Evolutionary conservation across 2,329 filamentous ascomycete genomes (phyloP), one percentile per base, ranked within the genome.

Genomic region (Alternaria dauci): DNA sequence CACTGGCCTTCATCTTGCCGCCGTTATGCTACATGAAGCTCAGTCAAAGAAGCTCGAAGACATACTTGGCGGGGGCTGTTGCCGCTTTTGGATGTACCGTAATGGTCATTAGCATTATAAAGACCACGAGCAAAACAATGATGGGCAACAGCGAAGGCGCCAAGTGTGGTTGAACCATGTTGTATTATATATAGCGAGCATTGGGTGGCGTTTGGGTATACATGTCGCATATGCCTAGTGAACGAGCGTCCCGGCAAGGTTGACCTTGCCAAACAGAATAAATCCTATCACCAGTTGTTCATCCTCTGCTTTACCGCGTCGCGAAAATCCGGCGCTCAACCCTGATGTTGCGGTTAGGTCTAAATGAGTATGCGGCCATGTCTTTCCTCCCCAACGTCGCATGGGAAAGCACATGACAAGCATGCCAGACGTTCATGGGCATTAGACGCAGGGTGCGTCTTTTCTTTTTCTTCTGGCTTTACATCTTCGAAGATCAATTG

Each of bases 11-110:
- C 76, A 97, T 99, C 50, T 82, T 99, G 61, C 95, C 95, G 63
- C 95, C 95, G 26, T 82, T 98, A 57, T 99, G 95, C 80, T 99
- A 95, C 78, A 91, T 99, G 74, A 97, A 96, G 81, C 83, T 99
- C 61, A 94, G 92, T 68, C 93, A 89, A 59, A 93, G 88, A 60
- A 89, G 87, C 72, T 91, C 89, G 84, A 89, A 86, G 76, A 93
- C 90, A 62, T 86, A 92, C 62, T 89, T 92, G 12, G 87, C 88
- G 26, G 88, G 85, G 47, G 84, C 88, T n/a, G 88, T 87, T 63
- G 91, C 94, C 60, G 87, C 79, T 12, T 97, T 97, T 83, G 94
- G 94, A 5, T 83, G 86, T 55, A 81, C 84, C 3, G 94, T 97
- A 58, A 93, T 97, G 90, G 84, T 83, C 12, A 94, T 96, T 43